A percentile compares a stretch with the other conserved stretches of the same genome.
Conservation (phyloP, 495 filamentous ascomycete genomes). For the Cryomyces minteri region DNA sequence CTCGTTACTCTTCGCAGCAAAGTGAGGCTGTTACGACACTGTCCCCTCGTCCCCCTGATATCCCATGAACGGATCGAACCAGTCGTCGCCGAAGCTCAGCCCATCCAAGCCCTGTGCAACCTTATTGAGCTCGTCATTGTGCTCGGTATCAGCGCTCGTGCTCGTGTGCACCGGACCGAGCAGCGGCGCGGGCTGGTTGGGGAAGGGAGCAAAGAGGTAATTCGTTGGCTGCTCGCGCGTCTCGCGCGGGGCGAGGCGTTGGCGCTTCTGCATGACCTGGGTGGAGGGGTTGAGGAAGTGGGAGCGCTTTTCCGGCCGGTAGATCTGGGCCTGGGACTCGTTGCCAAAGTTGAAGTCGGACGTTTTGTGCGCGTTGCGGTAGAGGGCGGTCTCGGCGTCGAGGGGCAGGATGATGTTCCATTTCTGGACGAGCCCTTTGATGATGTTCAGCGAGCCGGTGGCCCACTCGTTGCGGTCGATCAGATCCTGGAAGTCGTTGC, state of each 20-base stretch:
- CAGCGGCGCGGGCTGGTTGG: constrained; percentile 5
- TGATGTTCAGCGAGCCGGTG: constrained; percentile 5
- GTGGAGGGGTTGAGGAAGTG: constrained; percentile 1
- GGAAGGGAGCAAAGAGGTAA: constrained; percentile 4
- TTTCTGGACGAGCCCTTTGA: constrained; percentile 10
- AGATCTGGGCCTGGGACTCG: background rate
- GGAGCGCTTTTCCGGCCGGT: constrained; percentile 1
- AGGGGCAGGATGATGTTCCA: constrained; percentile 16
- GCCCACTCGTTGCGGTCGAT: constrained; percentile 7
- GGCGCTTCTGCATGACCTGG: constrained; percentile 4
- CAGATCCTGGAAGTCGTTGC: constrained; percentile 14
- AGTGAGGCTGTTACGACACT: background rate
- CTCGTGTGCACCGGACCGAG: constrained; percentile 6
- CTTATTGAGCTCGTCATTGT: constrained; percentile 2
- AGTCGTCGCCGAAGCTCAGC: constrained; percentile 4
- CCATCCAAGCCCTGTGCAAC: constrained; percentile 4
- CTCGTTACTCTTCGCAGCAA: no score
- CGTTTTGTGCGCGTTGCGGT: constrained; percentile 2
- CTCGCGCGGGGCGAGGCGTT: constrained; percentile 1
- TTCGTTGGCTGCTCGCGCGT: background rate
- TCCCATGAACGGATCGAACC: constrained; percentile 8
- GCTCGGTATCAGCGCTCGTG: constrained; percentile 1
- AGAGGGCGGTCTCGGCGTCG: constrained; percentile 6
- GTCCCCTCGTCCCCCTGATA: background rate
- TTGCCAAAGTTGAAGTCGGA: constrained; percentile 14